Evolutionary conservation across 495 filamentous ascomycete genomes (phyloP), one percentile per base, ranked within the genome.

Genomic region (Parathielavia hyrcaniae): DNA sequence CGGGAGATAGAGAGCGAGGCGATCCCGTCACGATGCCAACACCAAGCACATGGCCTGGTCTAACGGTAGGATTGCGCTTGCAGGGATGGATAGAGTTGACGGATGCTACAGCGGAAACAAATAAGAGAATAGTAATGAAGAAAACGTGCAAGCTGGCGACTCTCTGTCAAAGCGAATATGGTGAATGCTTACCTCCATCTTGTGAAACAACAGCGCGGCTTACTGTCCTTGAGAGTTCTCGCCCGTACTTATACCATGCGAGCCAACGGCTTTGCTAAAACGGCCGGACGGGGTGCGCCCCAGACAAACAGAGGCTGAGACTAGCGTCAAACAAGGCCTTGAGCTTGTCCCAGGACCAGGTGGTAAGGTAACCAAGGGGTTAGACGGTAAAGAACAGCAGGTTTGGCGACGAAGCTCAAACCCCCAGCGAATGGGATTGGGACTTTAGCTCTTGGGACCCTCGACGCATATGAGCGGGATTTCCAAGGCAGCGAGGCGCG

Each of bases 101-200:
- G 19, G 22, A 36, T 34, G 30, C 34, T 14, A 38, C 5, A 16
- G 32, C 34, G 34, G 32, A 50, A 5, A 35, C 19, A 26, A 38
- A n/a, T n/a, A 14, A 38, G 26, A 20, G 23, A 30, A 20, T 5
- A 14, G n/a, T n/a, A 32, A 34, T 6, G 26, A 30, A 6, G 26
- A 30, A 30, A 30, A 30, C 26, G 26, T 6, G 3, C 26, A 30
- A 30, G 26, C 6, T 6, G 6, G 2, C 26, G 26, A 30, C 26
- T 30, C 26, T 2, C 26, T 30, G 26, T 3, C n/a, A 32, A 48
- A 43, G 7, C 12, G 32, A 34, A 48, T n/a, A 16, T 3, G 35
- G 45, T 32, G 11, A 32, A 49, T 44, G 39, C 59, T 61, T 57
- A 61, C 59, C 59, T 61, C 59, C 59, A 61, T 61, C 45, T 52